Percentiles rank a stretch among this genome's conserved stretches.
Evolutionary conservation across 225 moss, liverwort and hornwort species (phyloP).

Genomic region (Antitrichia curtipendula): DNA sequence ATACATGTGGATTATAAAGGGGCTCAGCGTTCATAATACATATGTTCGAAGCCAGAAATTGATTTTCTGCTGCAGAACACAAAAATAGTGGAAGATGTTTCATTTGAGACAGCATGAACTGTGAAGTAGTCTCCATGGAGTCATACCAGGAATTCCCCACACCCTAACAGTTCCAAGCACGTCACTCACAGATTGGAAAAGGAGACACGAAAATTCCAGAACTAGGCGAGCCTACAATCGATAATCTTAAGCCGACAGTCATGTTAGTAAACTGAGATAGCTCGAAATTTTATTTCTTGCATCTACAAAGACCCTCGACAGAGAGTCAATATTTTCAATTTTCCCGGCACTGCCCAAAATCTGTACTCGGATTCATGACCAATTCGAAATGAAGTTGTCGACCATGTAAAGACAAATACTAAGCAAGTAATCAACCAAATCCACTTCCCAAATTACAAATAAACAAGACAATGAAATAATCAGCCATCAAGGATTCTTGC

Average conservation of each 20-base stretch:
- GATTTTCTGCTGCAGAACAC: fast-evolving
- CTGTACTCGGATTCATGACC: background rate
- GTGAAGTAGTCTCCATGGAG: background rate
- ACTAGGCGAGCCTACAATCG: too few relatives aligned
- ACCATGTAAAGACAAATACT: too few relatives aligned
- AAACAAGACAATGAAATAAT: fast-evolving
- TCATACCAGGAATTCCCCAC: background rate
- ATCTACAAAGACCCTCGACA: background rate
- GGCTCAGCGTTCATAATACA: background rate
- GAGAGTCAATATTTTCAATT: background rate
- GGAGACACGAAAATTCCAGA: too few relatives aligned
- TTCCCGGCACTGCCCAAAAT: background rate
- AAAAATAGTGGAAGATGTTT: background rate
- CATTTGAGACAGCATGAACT: background rate
- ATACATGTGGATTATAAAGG: background rate
- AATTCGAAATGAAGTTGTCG: background rate
- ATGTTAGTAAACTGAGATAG: background rate
- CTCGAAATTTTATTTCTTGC: fast-evolving
- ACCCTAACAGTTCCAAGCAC: too few relatives aligned
- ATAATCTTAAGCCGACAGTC: too few relatives aligned
- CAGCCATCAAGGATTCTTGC: too few relatives aligned
- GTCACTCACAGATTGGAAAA: fast-evolving
- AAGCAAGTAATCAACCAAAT: background rate
- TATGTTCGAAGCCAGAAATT: background rate
- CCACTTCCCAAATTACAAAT: background rate